Base-by-base conservation (phyloP, 2,329 filamentous ascomycete species). In the Podosphaera fusca region DNA sequence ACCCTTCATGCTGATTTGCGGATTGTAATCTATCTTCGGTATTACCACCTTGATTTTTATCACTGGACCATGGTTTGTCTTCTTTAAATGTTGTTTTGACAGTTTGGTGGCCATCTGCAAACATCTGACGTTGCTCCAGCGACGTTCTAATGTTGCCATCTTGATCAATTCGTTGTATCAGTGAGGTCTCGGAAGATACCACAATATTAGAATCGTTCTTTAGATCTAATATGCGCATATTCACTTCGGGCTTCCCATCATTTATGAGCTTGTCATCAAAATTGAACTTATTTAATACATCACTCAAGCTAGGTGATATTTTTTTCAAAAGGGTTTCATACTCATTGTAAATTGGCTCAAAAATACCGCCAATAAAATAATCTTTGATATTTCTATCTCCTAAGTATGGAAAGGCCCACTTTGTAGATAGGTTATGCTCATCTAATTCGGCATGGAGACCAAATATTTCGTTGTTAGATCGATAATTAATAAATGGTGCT, bases 81-180 rank as follows among this genome's bases (percentile, higher is more conserved):
- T 10, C 35, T 52, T 45, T 49, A 21, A 49, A 49, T 12, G 60
- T 64, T 4, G 59, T 62, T 29, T 63, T 64, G 3, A 59, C 59
- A 2, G 60, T 62, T 35, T 61, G 59, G 47, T 62, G 57, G 6
- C 65, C 65, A 59, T 64, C 63, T 9, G 59, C 61, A 54, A 60
- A 67, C 10, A 53, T 59, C 45, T 64, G 65, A 59, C 64, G 62
- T 1, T 64, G 59, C 3, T 61, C 60, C 3, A 65, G 60, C 12
- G 47, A 60, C 8, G 63, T 66, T 53, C 64, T 60, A 1, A 64
- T 61, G 3, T 61, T 61, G 3, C 64, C 64, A 53, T 66, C 64
- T 45, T 63, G 60, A 55, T 63, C 56, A 2, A 54, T 58, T n/a
- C 57, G 57, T 21, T 61, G 62, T n/a, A 60, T 58, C 8, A 61